Evolutionary conservation across 148 eudicot species (phyloP).

Genomic region (Vaccinium macrocarpon): DNA sequence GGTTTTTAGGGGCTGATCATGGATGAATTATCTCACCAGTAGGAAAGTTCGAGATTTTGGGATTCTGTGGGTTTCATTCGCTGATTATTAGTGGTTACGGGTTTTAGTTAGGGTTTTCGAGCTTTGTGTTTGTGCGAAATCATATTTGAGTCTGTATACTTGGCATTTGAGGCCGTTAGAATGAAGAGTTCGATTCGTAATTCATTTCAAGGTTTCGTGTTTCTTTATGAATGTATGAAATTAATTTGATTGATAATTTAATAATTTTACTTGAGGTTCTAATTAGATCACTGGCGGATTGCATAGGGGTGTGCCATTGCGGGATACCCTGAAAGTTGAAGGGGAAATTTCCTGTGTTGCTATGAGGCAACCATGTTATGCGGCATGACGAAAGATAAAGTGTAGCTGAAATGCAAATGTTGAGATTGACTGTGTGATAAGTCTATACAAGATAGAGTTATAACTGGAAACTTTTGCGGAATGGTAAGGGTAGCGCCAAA

Average conservation of each 20-base stretch:
- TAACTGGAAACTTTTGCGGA: too few species aligned
- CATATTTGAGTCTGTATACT: not conserved
- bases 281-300: too few species aligned
- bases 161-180: not conserved
- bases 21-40: not conserved
- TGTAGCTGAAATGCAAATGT: too few species aligned
- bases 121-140: not conserved
- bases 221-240: not conserved
- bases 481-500: too few species aligned
- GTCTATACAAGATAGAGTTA: too few species aligned
- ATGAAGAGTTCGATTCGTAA: not conserved
- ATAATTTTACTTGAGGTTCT: not conserved
- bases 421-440: too few species aligned
- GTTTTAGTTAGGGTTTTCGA: constrained; percentile 4
- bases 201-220: not conserved
- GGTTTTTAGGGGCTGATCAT: not conserved
- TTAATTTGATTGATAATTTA: not conserved
- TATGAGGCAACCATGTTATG: too few species aligned
- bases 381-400: too few species aligned
- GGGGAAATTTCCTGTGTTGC: too few species aligned
- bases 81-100: not conserved
- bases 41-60: not conserved
- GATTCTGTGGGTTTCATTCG: not conserved
- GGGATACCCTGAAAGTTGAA: too few species aligned
- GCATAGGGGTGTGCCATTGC: too few species aligned